Evolutionary conservation across 768 basidiomycete genomes (phyloP), one percentile per base, ranked within the genome.

Genomic region (Solioccasus polychromus): DNA sequence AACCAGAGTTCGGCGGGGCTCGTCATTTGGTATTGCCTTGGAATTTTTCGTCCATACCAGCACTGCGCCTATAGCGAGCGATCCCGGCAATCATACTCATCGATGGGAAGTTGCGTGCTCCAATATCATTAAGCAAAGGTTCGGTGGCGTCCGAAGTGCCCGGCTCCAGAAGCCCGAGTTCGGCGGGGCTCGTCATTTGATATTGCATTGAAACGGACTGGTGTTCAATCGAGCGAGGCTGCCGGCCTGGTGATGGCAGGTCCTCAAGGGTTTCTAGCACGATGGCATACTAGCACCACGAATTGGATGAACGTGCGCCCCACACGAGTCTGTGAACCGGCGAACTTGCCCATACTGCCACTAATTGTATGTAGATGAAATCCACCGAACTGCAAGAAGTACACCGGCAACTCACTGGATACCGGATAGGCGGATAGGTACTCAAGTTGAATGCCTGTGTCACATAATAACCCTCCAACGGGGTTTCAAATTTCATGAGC

Each of bases 61-160:
- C 76, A 17, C 80, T 78, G 26, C 73, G 75, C 25, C 80, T 68
- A 61, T 82, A 82, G 68, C 71, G 81, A 6, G 78, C 72, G 32
- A 80, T 72, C 55, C 81, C 67, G n/a, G 78, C 69, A n/a, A 73
- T 68, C 68, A 80, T 79, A 35, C 75, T 73, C 71, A 81, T 72
- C 17, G 74, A 66, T 52, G 73, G 80, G 80, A n/a, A 80, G 51
- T 52, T 81, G 80, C 3, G 79, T 81, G 59, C 77, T 78, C 68
- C 71, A 82, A 60, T 77, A 80, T 79, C 79, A 80, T 55, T 80
- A 78, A 0, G 79, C 75, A 58, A 82, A 81, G 1, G 79, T 81
- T 53, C 77, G 73, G 47, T 82, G 17, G 71, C 45, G 53, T 78
- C 68, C 15, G 70, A 48, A 1, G 74, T 77, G 12, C 59, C 60